A percentile compares a stretch with the other conserved stretches of the same genome.
Evolutionary conservation across 2,329 filamentous ascomycete genomes (phyloP).

Genomic region (Ceratocystis huliohia): DNA sequence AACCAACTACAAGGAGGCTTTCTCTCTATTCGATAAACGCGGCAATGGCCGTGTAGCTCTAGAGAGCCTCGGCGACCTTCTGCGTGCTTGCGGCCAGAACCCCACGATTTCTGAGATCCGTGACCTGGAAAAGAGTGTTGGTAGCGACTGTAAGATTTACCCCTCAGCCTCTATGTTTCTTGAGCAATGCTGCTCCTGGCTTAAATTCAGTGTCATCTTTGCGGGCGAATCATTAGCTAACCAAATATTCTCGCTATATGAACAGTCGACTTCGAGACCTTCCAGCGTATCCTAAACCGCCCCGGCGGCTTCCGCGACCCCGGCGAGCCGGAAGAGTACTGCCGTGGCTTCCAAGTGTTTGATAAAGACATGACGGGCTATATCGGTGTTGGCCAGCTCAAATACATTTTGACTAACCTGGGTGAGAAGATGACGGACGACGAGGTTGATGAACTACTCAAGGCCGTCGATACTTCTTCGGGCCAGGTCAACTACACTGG

Average conservation of each 20-base stretch:
- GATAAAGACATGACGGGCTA: slow-evolving; percentile 98
- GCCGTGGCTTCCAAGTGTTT: slow-evolving; percentile 96
- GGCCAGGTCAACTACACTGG: slow-evolving; percentile 97
- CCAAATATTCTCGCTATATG: neutral
- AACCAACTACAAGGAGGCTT: slow-evolving; percentile 99
- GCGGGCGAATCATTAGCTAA: neutral
- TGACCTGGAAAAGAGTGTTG: slow-evolving; percentile 81
- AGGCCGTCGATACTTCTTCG: slow-evolving; percentile 90
- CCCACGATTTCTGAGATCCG: slow-evolving; percentile 85
- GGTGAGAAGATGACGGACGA: slow-evolving; percentile 99
- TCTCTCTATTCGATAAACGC: slow-evolving; percentile 98
- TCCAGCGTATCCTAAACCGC: slow-evolving; percentile 91
- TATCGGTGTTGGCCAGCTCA: slow-evolving; percentile 92
- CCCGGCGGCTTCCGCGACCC: slow-evolving; percentile 97
- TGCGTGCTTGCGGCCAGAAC: slow-evolving; percentile 96
- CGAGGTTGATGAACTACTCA: slow-evolving; percentile 96
- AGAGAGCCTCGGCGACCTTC: slow-evolving; percentile 79
- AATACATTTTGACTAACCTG: slow-evolving; percentile 94
- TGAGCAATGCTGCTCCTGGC: no score
- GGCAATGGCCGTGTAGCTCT: slow-evolving; percentile 83
- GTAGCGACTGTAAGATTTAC: slow-evolving; percentile 68
- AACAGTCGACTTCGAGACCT: slow-evolving; percentile 92
- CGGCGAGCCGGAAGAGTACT: slow-evolving; percentile 95
- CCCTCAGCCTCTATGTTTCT: neutral
- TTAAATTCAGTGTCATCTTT: neutral